A percentile compares a stretch with the other conserved stretches of the same genome.
Evolutionary conservation across 2,329 filamentous ascomycete genomes (phyloP).

Genomic region (Phyllosticta citrichinensis): DNA sequence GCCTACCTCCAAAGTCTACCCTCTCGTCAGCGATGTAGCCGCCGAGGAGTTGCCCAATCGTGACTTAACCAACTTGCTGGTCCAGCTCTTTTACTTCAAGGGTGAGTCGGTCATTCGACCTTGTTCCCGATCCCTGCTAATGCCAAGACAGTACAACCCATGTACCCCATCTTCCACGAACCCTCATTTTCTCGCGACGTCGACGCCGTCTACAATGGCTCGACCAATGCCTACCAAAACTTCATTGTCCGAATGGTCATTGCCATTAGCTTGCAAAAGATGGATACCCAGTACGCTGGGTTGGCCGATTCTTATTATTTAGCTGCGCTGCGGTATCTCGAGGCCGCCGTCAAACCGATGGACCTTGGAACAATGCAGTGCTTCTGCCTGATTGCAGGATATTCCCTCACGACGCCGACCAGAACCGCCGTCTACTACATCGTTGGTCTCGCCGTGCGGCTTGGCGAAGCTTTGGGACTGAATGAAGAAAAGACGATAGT

Average conservation of each 20-base stretch:
- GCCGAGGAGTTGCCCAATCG: slow-evolving; percentile 66
- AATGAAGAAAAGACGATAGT: slow-evolving; percentile 82
- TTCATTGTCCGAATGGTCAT: slow-evolving; percentile 87
- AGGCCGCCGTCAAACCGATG: slow-evolving; percentile 76
- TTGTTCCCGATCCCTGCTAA: neutral
- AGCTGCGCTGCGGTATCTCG: slow-evolving; percentile 74
- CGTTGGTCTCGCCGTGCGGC: slow-evolving; percentile 73
- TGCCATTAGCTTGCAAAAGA: slow-evolving; percentile 87
- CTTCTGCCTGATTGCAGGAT: slow-evolving; percentile 75
- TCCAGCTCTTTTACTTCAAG: slow-evolving; percentile 80
- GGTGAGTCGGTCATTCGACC: slow-evolving; percentile 39
- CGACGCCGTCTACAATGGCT: slow-evolving; percentile 69
- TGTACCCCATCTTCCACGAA: slow-evolving; percentile 82
- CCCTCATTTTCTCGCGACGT: slow-evolving; percentile 65
- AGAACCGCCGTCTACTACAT: slow-evolving; percentile 90
- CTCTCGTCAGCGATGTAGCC: slow-evolving; percentile 76
- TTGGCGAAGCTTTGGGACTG: slow-evolving; percentile 81
- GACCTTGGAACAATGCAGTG: slow-evolving; percentile 87
- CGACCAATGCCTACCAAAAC: slow-evolving; percentile 69
- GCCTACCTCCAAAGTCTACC: slow-evolving; percentile 71
- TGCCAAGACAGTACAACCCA: slow-evolving; percentile 59
- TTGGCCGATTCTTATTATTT: slow-evolving; percentile 92
- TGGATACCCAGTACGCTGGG: slow-evolving; percentile 82
- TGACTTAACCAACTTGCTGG: slow-evolving; percentile 63
- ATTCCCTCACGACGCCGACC: slow-evolving; percentile 86